Evolutionary conservation across 2,329 filamentous ascomycete species (phyloP), one percentile per base, ranked within the genome.

Genomic region (Teratosphaeria zuluensis): DNA sequence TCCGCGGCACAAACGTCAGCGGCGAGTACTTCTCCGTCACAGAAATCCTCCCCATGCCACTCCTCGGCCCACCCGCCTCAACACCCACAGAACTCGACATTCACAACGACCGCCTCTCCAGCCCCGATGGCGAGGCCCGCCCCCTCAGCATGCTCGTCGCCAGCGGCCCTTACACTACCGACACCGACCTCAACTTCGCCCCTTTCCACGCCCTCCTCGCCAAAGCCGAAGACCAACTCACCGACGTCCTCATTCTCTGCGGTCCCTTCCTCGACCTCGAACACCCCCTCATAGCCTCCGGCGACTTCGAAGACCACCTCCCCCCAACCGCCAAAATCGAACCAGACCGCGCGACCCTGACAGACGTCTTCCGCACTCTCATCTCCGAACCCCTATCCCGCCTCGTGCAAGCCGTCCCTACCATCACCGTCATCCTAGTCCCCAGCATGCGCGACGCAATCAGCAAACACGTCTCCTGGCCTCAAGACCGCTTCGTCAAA

Each of bases 221-320:
- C 64, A 86, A 87, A 66, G 91, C 92, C 8, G 85, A 84, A 16
- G 84, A 90, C 63, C 83, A 81, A 24, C 86, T 84, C 63, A 88
- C 87, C 11, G 94, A 99, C 71, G 83, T 84, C 2, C 76, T 99
- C 31, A 81, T 97, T 51, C 79, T 99, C 8, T 78, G 83, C 3
- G 94, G 94, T 0, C 94, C 94, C 0, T 96, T 99, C 71, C 80
- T 99, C 64, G 94, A 97, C 71, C 80, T 88, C 38, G 91, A 96
- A 66, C 94, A 99, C 71, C 92, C 94, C 0, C 79, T 95, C 30
- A 83, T 99, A 57, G 89, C 90, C 28, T 74, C 73, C 14, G 78
- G 78, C 16, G 71, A 73, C 58, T 69, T 74, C 51, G 75, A 77
- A 63, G 73, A 74, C 52, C 72, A 77, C 57, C 66, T 78, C 6